A percentile compares a stretch with the other conserved stretches of the same genome.
Conservation (phyloP, 495 filamentous ascomycete genomes). For the Neurospora terricola region DNA sequence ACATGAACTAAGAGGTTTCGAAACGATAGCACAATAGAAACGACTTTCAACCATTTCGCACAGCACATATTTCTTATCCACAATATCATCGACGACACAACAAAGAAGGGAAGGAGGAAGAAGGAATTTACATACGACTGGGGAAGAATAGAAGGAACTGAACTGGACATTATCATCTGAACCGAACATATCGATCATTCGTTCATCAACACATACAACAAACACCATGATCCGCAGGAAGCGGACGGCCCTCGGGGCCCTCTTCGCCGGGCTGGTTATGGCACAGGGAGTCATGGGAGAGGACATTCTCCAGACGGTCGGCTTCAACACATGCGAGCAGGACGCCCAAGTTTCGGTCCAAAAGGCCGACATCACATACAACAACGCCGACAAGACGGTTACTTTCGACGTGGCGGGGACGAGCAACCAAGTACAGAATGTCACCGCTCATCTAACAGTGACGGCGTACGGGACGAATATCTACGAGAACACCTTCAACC, state of each 20-base stretch:
- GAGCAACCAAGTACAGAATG: constrained; percentile 64
- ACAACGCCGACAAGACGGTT: constrained; percentile 59
- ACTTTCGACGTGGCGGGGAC: constrained; percentile 77
- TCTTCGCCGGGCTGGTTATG: constrained; percentile 24
- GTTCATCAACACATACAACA: not conserved
- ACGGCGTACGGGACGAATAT: constrained; percentile 79
- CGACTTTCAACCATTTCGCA: not conserved
- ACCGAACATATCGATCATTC: not conserved
- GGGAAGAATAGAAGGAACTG: not conserved
- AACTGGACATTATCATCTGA: not conserved
- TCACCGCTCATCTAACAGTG: constrained; percentile 67
- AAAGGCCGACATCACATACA: constrained; percentile 67
- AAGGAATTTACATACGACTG: not conserved
- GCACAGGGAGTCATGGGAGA: constrained; percentile 39
- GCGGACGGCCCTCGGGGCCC: constrained; percentile 14
- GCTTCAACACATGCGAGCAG: constrained; percentile 64
- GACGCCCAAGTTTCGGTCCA: constrained; percentile 61
- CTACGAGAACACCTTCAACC: constrained; percentile 73
- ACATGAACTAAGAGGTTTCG: not conserved
- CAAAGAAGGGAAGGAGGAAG: not conserved
- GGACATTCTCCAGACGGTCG: constrained; percentile 69
- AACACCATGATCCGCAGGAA: not conserved
- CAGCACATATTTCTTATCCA: not conserved
- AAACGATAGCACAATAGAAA: not conserved
- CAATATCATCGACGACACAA: not conserved